Evolutionary conservation across 805 yeast species (phyloP), one percentile per base, ranked within the genome.

Genomic region (Cyberlindnera suaveolens): DNA sequence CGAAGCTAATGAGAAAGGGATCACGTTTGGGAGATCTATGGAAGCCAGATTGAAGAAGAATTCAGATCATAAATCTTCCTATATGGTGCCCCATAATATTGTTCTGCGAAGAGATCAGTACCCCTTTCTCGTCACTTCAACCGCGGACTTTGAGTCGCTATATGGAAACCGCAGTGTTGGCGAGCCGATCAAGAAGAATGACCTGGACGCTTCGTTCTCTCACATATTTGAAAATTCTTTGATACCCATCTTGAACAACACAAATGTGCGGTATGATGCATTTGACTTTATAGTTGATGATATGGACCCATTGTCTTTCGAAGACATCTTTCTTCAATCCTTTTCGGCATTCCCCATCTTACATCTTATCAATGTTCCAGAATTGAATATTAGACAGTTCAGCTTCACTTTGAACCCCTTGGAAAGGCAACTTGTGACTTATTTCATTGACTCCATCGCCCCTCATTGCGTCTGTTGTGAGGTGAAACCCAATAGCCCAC

Each of bases 401-500:
- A 34, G 35, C 2, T 45, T 53, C 26, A 34, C 34, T 6, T 27
- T 54, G 33, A 45, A 34, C n/a, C 30, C 32, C 17, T 17, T 43
- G 3, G 58, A 54, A 45, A 42, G 43, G 26, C 44, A 41, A 6
- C 48, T 64, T n/a, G 46, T 65, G 32, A 49, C 54, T 7, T 68
- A 67, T 46, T 66, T 67, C 48, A 56, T 63, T 20, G 56, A 59
- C 6, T 39, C 49, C 6, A 67, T 69, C 6, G 66, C 66, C 16
- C 74, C 74, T 0, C 50, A 54, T 27, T 67, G 72, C 46, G 62
- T 67, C 9, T 67, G 73, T 41, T 67, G 59, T 45, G 63, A 68
- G n/a, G 48, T 49, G 13, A 41, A 52, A n/a, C 48, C 51, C 5
- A 53, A 46, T 18, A 42, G 43, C n/a, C 36, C 47, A 0, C 15